These are phyloP conservation scores for Chlamydomonas sp. DNA, from an alignment of 139 green algal species.

Conservation along the genomic window DNA sequence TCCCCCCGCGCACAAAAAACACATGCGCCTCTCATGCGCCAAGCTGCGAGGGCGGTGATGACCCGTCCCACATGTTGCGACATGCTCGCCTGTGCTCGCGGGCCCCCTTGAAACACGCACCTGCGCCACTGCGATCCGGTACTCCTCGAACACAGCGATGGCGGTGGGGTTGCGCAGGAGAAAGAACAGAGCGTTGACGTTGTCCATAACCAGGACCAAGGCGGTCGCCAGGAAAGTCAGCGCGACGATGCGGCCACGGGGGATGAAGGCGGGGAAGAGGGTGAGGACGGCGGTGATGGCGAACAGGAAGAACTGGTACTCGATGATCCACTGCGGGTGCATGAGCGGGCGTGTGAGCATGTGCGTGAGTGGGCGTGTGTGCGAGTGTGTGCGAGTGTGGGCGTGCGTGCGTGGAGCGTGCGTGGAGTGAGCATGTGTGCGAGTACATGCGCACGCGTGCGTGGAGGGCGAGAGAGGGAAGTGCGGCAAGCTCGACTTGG, in stretches of 20 bases:
- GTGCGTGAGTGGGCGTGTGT: conserved; percentile 14
- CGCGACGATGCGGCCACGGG: conserved; percentile 13
- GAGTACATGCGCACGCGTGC: neutral
- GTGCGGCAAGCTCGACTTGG: neutral
- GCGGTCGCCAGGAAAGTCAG: conserved; percentile 20
- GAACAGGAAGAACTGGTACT: conserved; percentile 27
- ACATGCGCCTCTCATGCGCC: too few relatives aligned
- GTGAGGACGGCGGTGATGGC: conserved; percentile 8
- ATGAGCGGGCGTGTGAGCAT: too few relatives aligned
- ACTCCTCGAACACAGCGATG: too few relatives aligned
- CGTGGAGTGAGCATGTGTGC: neutral
- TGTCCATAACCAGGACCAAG: conserved; percentile 26
- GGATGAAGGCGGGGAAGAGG: conserved; percentile 20
- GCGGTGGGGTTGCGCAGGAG: too few relatives aligned
- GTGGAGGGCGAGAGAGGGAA: neutral
- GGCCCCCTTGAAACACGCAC: too few relatives aligned
- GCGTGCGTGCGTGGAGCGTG: neutral
- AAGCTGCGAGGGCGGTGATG: too few relatives aligned
- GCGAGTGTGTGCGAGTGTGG: neutral
- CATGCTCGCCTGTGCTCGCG: too few relatives aligned
- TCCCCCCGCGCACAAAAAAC: too few relatives aligned
- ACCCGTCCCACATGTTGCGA: too few relatives aligned
- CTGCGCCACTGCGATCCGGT: too few relatives aligned
- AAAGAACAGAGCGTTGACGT: conserved; percentile 26
- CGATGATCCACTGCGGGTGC: conserved; percentile 32